Percentiles rank a stretch among this genome's conserved stretches.
Conservation (phyloP, 768 basidiomycete genomes). For the Pisolithus albus region DNA sequence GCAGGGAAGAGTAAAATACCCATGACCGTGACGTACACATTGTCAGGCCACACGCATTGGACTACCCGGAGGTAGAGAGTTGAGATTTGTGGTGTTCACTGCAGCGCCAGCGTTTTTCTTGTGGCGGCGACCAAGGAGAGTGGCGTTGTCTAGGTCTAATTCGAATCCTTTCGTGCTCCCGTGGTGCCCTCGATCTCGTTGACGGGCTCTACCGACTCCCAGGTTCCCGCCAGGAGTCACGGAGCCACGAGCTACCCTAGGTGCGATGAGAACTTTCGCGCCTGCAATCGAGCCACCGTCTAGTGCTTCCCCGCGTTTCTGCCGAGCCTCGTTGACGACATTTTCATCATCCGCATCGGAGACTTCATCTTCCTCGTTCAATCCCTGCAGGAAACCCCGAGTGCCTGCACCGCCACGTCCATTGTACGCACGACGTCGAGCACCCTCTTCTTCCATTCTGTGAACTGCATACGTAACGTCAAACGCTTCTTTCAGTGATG, state of each 20-base stretch:
- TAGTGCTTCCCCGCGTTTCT: conserved; percentile 28
- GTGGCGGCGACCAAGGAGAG: conserved; percentile 71
- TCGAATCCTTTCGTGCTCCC: conserved; percentile 52
- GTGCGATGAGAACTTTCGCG: conserved; percentile 10
- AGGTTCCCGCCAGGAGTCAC: conserved; percentile 15
- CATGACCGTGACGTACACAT: not conserved
- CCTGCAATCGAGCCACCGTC: not conserved
- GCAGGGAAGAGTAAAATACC: not conserved
- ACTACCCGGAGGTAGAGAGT: conserved; percentile 18
- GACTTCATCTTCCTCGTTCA: conserved; percentile 93
- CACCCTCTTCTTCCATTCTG: conserved; percentile 98
- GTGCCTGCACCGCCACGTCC: conserved; percentile 71
- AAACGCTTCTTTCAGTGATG: conserved; percentile 94
- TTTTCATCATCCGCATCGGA: conserved; percentile 42
- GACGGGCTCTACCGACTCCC: conserved; percentile 66
- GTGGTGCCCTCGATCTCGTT: conserved; percentile 48
- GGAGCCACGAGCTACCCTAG: conserved; percentile 2
- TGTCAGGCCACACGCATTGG: conserved; percentile 27
- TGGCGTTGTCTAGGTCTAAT: conserved; percentile 80
- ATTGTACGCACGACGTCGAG: conserved; percentile 74
- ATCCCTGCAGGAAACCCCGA: conserved; percentile 70
- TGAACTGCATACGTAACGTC: conserved; percentile 99
- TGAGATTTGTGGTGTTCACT: conserved; percentile 16
- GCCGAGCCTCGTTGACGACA: conserved; percentile 43
- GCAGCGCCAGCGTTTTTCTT: conserved; percentile 26